Evolutionary conservation across 2,329 filamentous ascomycete species (phyloP).

Genomic region (Arthrobotrys musiformis): DNA sequence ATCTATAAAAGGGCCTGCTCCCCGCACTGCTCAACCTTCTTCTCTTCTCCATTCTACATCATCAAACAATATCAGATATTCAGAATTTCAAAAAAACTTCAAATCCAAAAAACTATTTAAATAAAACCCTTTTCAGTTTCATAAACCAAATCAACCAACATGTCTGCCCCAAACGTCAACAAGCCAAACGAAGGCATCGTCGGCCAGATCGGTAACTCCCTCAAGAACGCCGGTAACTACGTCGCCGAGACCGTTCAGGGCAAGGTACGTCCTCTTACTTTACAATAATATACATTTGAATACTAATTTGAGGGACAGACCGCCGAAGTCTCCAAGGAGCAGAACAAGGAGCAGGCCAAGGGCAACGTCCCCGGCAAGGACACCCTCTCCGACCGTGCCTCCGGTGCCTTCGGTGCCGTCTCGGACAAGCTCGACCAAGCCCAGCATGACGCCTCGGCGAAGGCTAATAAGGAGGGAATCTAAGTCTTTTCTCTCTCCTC

Average conservation of each 20-base stretch:
- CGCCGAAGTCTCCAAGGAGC: constrained; percentile 52
- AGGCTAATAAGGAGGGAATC: constrained; percentile 36
- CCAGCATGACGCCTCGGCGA: constrained; percentile 37
- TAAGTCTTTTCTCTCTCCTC: constrained; percentile 21
- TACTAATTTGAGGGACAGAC: no score
- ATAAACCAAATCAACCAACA: constrained; percentile 40
- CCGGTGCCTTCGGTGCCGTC: constrained; percentile 40
- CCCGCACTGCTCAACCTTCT: constrained; percentile 25
- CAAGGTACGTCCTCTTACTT: constrained; percentile 34
- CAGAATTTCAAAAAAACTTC: constrained; percentile 15
- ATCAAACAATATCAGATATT: constrained; percentile 36
- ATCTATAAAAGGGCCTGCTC: constrained; percentile 46
- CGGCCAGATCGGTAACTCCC: constrained; percentile 44
- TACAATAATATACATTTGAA: no score
- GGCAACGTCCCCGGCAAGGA: constrained; percentile 50
- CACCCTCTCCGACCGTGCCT: constrained; percentile 41
- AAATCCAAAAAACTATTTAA: constrained; percentile 13
- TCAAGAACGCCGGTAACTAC: constrained; percentile 42
- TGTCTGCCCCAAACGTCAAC: constrained; percentile 54
- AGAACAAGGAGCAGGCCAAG: constrained; percentile 54
- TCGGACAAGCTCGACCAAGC: constrained; percentile 50
- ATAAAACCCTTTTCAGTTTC: constrained; percentile 13
- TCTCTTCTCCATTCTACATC: constrained; percentile 31
- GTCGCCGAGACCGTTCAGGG: constrained; percentile 44
- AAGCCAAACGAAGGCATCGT: constrained; percentile 53